Evolutionary conservation across 768 basidiomycete species (phyloP), one percentile per base, ranked within the genome.

Genomic region (Boletellus ananiceps): DNA sequence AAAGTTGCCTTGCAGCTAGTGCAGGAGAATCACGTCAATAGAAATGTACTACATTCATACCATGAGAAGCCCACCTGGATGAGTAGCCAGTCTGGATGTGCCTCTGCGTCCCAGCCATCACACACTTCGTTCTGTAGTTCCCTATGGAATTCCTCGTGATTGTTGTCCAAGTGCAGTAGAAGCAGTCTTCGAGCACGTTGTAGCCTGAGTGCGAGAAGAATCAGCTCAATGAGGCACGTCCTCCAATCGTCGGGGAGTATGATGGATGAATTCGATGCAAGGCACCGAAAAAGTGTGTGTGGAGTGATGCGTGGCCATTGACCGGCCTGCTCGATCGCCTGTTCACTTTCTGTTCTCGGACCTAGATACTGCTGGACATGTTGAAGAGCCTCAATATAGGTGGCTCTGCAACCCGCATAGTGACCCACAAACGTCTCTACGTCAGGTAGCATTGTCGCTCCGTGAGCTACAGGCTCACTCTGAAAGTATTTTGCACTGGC

Each of bases 1-100:
- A 33, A 81, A 67, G 43, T 78, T 65, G 7, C 68, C 59, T 47
- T 80, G 75, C 1, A 80, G 67, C 78, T 80, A 43, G 41, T 34
- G 4, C 18, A 6, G 12, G 12, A 11, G 33, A 2, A 11, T 13
- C 0, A 16, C 2, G 6, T 43, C 27, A 45, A 32, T 14, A 23
- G 13, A 5, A 3, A 7, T 32, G 6, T 5, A 12, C 2, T 5
- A 12, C 2, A 23, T 15, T 0, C 12, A 46, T 14, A 2, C 8
- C 12, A 31, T 14, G 19, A 21, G 7, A 45, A 34, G 42, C 47
- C 27, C 19, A 75, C 72, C 64, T 78, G 77, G 11, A 79, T 65
- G 13, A 78, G 53, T 0, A 75, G 53, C 77, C 74, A 79, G 44
- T 75, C 74, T 2, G 68, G 63, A 56, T 71, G 44, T 2, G 13